These are phyloP conservation scores for Nannizzia gypsea DNA, from an alignment of 2,329 filamentous ascomycete genomes.

Conservation along the genomic window DNA sequence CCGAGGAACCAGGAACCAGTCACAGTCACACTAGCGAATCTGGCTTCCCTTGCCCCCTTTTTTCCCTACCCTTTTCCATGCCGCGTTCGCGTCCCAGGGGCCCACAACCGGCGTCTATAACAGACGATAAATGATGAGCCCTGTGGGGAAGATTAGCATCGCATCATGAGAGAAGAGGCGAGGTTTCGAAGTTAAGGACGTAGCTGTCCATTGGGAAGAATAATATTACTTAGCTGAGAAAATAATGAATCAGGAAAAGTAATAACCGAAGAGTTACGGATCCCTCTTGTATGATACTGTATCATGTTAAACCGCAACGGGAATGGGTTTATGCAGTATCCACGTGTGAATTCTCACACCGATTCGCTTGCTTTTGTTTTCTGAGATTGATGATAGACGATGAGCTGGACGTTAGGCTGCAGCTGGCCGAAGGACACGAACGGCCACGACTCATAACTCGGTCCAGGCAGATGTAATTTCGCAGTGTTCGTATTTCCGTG, in stretches of 20 bases:
- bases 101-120: conserved; percentile 1
- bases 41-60: not conserved
- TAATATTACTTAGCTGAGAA: not conserved
- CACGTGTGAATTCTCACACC: not conserved
- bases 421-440: not conserved
- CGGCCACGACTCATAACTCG: not conserved
- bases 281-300: not conserved
- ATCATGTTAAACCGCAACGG: not conserved
- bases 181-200: not conserved
- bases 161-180: not conserved
- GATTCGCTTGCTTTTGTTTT: no score
- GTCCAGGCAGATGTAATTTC: not conserved
- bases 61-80: not conserved
- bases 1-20: not conserved
- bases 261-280: not conserved
- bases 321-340: conserved; percentile 3
- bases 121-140: not conserved
- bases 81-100: not conserved
- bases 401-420: not conserved
- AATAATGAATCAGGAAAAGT: not conserved
- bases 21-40: not conserved
- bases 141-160: not conserved
- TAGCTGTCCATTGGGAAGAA: not conserved
- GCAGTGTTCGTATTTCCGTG: not conserved
- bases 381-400: not conserved